Evolutionary conservation across 1,284 basidiomycete genomes (phyloP).

Genomic region (Sporisorium exsertum): DNA sequence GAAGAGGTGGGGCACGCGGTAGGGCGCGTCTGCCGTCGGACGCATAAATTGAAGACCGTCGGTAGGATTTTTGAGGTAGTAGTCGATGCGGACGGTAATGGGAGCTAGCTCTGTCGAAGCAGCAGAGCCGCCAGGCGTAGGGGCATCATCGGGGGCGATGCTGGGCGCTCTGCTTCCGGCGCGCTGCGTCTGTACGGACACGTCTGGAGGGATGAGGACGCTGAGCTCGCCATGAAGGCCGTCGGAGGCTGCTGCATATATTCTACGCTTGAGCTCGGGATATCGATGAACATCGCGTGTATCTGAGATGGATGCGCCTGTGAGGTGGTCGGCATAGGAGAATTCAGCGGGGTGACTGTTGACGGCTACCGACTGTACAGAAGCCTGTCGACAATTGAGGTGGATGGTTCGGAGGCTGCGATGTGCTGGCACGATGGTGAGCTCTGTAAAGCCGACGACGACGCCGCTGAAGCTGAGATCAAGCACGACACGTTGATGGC

Average conservation of each 20-base stretch:
- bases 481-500: conserved; percentile 88
- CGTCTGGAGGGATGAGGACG: conserved; percentile 84
- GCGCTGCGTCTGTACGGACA: conserved; percentile 36
- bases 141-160: conserved; percentile 32
- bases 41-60: conserved; percentile 88
- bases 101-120: conserved; percentile 77
- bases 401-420: conserved; percentile 82
- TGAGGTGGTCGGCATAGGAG: conserved; percentile 80
- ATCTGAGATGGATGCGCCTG: conserved; percentile 77
- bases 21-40: conserved; percentile 82
- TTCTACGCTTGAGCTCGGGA: conserved; percentile 90
- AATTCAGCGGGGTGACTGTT: conserved; percentile 74
- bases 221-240: conserved; percentile 93
- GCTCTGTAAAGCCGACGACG: conserved; percentile 79
- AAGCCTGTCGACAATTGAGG: conserved; percentile 86
- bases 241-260: conserved; percentile 89
- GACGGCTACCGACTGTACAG: conserved; percentile 80
- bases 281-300: conserved; percentile 83
- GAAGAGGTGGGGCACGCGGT: conserved; percentile 86
- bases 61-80: conserved; percentile 81
- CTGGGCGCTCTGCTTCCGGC: conserved; percentile 34
- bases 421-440: conserved; percentile 83
- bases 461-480: conserved; percentile 83
- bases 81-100: conserved; percentile 81
- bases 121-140: conserved; percentile 42